These are phyloP conservation scores for Fusarium azukiicola DNA, from an alignment of 2,329 filamentous ascomycete species.

Conservation along the genomic window DNA sequence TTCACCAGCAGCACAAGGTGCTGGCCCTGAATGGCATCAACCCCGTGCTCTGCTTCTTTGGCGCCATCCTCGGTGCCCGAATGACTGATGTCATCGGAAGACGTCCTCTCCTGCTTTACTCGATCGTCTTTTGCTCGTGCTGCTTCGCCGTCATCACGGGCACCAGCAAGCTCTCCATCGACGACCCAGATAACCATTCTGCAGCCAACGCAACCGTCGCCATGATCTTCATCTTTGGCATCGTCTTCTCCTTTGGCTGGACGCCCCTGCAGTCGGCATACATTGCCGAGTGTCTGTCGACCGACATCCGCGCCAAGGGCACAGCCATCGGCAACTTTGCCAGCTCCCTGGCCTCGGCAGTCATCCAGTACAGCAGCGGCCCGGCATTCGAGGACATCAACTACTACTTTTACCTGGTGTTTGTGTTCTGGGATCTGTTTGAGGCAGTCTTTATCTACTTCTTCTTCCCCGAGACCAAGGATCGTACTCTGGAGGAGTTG, in stretches of 20 bases:
- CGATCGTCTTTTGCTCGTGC: slow-evolving; percentile 67
- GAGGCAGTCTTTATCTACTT: slow-evolving; percentile 71
- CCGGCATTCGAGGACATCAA: slow-evolving; percentile 67
- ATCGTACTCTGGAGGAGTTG: slow-evolving; percentile 74
- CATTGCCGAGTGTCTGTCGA: slow-evolving; percentile 70
- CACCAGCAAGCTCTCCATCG: slow-evolving; percentile 67
- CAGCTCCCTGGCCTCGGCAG: slow-evolving; percentile 60
- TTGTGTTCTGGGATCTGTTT: slow-evolving; percentile 69
- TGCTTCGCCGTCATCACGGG: slow-evolving; percentile 74
- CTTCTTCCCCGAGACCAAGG: slow-evolving; percentile 72
- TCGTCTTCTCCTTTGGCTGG: slow-evolving; percentile 73
- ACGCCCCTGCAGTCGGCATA: slow-evolving; percentile 72
- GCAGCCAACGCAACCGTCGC: slow-evolving; percentile 70
- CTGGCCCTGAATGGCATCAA: slow-evolving; percentile 76
- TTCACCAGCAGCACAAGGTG: slow-evolving; percentile 69
- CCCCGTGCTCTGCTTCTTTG: slow-evolving; percentile 73
- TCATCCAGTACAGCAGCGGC: slow-evolving; percentile 69
- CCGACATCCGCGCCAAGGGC: slow-evolving; percentile 68
- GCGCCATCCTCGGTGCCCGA: slow-evolving; percentile 74
- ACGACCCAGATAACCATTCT: slow-evolving; percentile 58
- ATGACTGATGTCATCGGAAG: slow-evolving; percentile 79
- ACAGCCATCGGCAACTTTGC: slow-evolving; percentile 68
- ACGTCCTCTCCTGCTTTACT: slow-evolving; percentile 73
- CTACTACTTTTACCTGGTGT: slow-evolving; percentile 69
- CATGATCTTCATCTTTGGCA: slow-evolving; percentile 74